Evolutionary conservation across 2,329 filamentous ascomycete species (phyloP).

Genomic region (Colletotrichum orchidophilum): DNA sequence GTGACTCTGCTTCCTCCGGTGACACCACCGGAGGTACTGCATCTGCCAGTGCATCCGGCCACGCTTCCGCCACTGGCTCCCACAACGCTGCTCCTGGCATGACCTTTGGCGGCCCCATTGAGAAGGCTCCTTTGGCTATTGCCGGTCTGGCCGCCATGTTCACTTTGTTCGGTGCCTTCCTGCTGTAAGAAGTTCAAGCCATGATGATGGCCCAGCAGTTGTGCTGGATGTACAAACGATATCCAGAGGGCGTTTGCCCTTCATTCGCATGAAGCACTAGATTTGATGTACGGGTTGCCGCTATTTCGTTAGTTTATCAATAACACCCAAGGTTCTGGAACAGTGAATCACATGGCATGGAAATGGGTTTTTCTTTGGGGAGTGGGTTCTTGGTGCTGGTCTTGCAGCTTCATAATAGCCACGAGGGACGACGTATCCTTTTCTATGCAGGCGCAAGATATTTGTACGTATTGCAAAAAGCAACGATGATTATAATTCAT

Average conservation of each 20-base stretch:
- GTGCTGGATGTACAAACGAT: slow-evolving; percentile 32
- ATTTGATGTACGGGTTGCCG: slow-evolving; percentile 17
- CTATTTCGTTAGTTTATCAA: slow-evolving; percentile 18
- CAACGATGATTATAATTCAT: slow-evolving; percentile 21
- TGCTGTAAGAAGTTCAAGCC: slow-evolving; percentile 45
- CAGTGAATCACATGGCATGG: slow-evolving; percentile 9
- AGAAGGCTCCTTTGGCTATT: slow-evolving; percentile 45
- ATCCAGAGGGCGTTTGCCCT: slow-evolving; percentile 12
- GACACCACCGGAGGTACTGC: slow-evolving; percentile 55
- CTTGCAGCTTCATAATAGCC: neutral
- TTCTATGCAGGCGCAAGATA: slow-evolving; percentile 11
- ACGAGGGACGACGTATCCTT: neutral
- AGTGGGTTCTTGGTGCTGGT: neutral
- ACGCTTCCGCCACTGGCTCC: slow-evolving; percentile 46
- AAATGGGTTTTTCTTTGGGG: neutral
- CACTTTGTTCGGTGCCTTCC: slow-evolving; percentile 49
- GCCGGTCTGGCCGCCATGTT: slow-evolving; percentile 47
- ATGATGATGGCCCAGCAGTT: neutral
- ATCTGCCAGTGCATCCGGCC: slow-evolving; percentile 47
- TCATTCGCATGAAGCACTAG: slow-evolving; percentile 24
- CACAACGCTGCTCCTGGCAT: slow-evolving; percentile 43
- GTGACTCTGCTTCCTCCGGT: slow-evolving; percentile 47
- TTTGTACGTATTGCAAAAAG: slow-evolving; percentile 18
- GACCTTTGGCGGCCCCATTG: slow-evolving; percentile 34
- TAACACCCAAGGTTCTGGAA: slow-evolving; percentile 9